phyloP scores from a whole-genome alignment of 2,329 filamentous ascomycete genomes.

The Didymella pomorum region DNA sequence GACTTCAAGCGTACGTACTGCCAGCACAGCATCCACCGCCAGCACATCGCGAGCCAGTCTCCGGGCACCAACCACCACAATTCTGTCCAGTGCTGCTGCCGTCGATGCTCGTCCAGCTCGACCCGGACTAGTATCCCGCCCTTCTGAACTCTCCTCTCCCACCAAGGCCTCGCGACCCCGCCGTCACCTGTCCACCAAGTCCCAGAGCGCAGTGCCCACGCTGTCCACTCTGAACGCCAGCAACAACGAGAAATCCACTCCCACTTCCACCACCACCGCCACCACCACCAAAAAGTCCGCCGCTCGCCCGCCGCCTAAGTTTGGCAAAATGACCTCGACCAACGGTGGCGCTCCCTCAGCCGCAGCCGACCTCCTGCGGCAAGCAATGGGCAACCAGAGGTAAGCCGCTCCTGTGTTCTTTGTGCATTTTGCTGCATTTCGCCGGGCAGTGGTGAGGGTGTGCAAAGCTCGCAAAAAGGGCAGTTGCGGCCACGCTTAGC shows the following conservation, averaged over 20 bases:
- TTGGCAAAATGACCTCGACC: conserved; percentile 41
- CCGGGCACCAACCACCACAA: conserved; percentile 27
- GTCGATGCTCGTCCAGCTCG: conserved; percentile 42
- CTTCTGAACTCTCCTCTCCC: conserved; percentile 40
- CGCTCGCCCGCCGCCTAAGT: conserved; percentile 35
- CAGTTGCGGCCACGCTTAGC: conserved; percentile 29
- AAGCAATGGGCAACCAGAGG: conserved; percentile 64
- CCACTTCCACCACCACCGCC: no score
- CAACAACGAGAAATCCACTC: conserved; percentile 36
- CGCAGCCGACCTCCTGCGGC: conserved; percentile 65
- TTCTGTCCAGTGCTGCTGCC: conserved; percentile 31
- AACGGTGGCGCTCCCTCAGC: conserved; percentile 56
- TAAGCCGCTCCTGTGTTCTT: conserved; percentile 50
- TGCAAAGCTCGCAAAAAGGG: conserved; percentile 9
- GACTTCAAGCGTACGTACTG: conserved; percentile 23
- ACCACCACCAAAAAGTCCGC: conserved; percentile 13
- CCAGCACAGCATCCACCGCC: conserved; percentile 23
- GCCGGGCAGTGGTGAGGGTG: conserved; percentile 11
- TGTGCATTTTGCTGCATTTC: conserved; percentile 12
- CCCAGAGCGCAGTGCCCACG: conserved; percentile 55
- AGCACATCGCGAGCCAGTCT: conserved; percentile 29
- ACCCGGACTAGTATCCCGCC: conserved; percentile 45
- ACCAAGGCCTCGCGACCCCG: conserved; percentile 42
- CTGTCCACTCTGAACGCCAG: conserved; percentile 49
- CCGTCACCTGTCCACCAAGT: conserved; percentile 49